A percentile compares a stretch with the other conserved stretches of the same genome.
Conservation (phyloP, 768 basidiomycete species). For the Trametes cubensis region DNA sequence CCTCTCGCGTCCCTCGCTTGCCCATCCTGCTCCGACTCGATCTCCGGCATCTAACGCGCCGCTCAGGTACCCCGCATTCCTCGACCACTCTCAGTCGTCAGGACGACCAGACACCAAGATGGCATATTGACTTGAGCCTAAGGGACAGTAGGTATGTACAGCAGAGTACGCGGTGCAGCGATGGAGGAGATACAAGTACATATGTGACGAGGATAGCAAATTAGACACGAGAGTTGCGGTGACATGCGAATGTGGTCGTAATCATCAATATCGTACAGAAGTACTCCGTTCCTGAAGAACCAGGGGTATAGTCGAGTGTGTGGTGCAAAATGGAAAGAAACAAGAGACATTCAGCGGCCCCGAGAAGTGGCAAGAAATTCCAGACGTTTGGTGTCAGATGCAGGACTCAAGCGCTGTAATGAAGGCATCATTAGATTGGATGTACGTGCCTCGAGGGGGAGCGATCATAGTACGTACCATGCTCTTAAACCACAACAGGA, state of each 20-base stretch:
- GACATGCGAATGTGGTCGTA: not conserved
- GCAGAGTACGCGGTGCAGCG: not conserved
- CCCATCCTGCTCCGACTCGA: not conserved
- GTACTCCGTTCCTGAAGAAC: not conserved
- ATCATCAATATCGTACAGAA: not conserved
- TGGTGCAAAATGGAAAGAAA: not conserved
- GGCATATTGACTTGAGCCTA: not conserved
- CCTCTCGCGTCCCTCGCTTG: slow-evolving; percentile 3
- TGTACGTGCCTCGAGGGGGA: not conserved
- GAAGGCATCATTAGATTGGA: not conserved
- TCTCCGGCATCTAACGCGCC: not conserved
- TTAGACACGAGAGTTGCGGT: not conserved
- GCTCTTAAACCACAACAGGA: too few relatives aligned
- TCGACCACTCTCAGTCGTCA: not conserved
- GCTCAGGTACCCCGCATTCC: not conserved
- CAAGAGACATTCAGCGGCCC: not conserved
- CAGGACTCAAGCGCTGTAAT: not conserved
- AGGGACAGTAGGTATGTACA: not conserved
- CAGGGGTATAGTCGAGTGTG: not conserved
- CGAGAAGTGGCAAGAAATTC: not conserved
- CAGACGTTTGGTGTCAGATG: not conserved
- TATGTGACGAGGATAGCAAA: not conserved
- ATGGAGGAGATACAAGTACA: slow-evolving; percentile 4
- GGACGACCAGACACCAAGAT: not conserved
- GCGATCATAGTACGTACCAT: not conserved